A percentile compares a stretch with the other conserved stretches of the same genome.
These are phyloP conservation scores for Pholiota microspora DNA, from an alignment of 768 basidiomycete genomes.

Conservation along the genomic window DNA sequence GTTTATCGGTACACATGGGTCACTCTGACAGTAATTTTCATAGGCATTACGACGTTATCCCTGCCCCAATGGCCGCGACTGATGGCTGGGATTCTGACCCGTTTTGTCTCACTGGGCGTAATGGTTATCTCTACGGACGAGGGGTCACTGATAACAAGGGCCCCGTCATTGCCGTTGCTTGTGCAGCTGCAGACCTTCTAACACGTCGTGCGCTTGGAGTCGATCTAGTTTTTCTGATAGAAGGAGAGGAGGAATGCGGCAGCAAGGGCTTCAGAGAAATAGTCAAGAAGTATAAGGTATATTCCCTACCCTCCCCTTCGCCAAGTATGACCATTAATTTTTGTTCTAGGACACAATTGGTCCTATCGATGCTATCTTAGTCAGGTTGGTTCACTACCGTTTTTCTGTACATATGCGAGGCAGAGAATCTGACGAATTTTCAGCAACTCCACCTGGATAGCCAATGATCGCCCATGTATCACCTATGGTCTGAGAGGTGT, in stretches of 20 bases:
- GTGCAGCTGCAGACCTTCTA: constrained; percentile 82
- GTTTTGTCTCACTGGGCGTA: constrained; percentile 75
- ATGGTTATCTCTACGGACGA: constrained; percentile 89
- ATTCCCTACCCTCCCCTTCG: neutral
- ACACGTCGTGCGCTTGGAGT: constrained; percentile 70
- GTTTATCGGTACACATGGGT: neutral
- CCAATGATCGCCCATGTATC: constrained; percentile 87
- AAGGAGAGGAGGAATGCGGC: constrained; percentile 97
- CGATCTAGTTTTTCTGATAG: constrained; percentile 88
- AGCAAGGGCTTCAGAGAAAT: constrained; percentile 83
- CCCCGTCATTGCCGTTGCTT: constrained; percentile 88
- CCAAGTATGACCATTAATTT: neutral
- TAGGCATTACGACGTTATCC: constrained; percentile 97
- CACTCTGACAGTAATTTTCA: neutral
- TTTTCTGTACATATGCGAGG: neutral
- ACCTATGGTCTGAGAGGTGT: constrained; percentile 96
- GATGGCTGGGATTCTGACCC: constrained; percentile 84
- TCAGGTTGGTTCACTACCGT: constrained; percentile 50
- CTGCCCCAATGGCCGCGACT: constrained; percentile 49
- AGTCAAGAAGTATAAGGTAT: constrained; percentile 72
- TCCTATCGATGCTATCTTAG: constrained; percentile 82
- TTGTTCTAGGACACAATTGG: constrained; percentile 71
- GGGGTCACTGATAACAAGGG: constrained; percentile 97
- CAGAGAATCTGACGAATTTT: neutral
- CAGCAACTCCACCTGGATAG: constrained; percentile 97